These are phyloP conservation scores for Colletotrichum cereale DNA, from an alignment of 2,329 filamentous ascomycete genomes.

Conservation along the genomic window DNA sequence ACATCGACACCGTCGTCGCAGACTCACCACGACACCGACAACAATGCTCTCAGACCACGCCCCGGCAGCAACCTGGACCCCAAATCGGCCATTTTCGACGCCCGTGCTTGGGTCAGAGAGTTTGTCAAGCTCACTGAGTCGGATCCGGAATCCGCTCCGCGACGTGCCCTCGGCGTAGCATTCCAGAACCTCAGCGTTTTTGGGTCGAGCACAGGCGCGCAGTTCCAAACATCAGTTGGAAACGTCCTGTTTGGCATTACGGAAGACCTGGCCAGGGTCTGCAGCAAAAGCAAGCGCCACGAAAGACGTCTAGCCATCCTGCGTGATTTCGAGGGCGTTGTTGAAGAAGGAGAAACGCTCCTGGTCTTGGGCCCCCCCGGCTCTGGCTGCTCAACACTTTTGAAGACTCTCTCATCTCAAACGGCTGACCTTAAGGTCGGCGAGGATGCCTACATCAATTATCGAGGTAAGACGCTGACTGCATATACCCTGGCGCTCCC, in stretches of 20 bases:
- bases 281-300: background rate
- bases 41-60: constrained; percentile 10
- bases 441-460: constrained; percentile 42
- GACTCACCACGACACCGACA: background rate
- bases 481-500: too few relatives aligned
- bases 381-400: constrained; percentile 73
- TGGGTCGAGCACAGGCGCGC: constrained; percentile 43
- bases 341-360: constrained; percentile 64
- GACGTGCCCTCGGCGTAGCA: constrained; percentile 44
- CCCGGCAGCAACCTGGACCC: constrained; percentile 42
- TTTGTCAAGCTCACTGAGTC: constrained; percentile 45
- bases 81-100: constrained; percentile 44
- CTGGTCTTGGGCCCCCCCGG: constrained; percentile 68
- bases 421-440: constrained; percentile 43
- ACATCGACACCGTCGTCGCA: background rate
- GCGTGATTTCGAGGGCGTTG: constrained; percentile 45
- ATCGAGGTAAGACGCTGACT: constrained; percentile 10
- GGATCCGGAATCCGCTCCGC: constrained; percentile 42
- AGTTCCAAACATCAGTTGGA: constrained; percentile 43
- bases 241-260: constrained; percentile 36
- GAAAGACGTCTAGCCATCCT: constrained; percentile 43
- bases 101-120: constrained; percentile 45
- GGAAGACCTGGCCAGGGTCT: background rate
- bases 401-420: constrained; percentile 62
- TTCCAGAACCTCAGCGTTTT: constrained; percentile 45